Evolutionary conservation across 2,329 filamentous ascomycete genomes (phyloP).

Genomic region (Anisogramma anomala): DNA sequence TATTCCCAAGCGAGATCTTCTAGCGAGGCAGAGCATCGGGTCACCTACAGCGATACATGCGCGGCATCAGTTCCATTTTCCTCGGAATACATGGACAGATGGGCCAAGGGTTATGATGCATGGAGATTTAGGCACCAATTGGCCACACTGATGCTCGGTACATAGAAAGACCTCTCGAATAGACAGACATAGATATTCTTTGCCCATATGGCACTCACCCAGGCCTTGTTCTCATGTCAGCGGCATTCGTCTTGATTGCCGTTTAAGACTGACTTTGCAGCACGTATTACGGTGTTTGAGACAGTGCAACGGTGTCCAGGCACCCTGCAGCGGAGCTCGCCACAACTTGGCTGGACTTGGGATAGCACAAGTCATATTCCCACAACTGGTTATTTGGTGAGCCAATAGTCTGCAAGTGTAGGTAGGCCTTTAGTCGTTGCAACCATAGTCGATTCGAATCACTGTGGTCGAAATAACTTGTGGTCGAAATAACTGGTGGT

Average conservation of each 20-base stretch:
- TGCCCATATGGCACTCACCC: conserved; percentile 3
- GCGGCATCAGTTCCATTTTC: neutral
- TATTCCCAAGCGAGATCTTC: conserved; percentile 1
- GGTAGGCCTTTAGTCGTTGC: too few relatives aligned
- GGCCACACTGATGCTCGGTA: conserved; percentile 3
- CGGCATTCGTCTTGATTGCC: neutral
- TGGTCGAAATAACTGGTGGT: too few relatives aligned
- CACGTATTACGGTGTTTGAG: neutral
- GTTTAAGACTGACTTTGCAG: neutral
- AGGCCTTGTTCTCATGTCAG: too few relatives aligned
- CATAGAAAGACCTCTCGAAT: conserved; percentile 3
- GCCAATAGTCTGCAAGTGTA: too few relatives aligned
- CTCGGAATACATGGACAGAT: neutral
- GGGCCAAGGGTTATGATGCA: conserved; percentile 3
- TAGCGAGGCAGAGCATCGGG: conserved; percentile 6
- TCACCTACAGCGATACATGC: neutral
- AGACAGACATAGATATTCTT: conserved; percentile 13
- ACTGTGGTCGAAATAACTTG: too few relatives aligned
- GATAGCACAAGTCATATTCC: neutral
- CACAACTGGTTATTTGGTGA: too few relatives aligned
- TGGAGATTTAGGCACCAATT: conserved; percentile 2
- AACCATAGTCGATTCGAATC: too few relatives aligned
- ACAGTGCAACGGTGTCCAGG: neutral
- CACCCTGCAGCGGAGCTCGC: neutral
- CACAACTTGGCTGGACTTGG: neutral